Evolutionary conservation across 2,329 filamentous ascomycete species (phyloP), one percentile per base, ranked within the genome.

Genomic region (Trichoderma oligosporum): DNA sequence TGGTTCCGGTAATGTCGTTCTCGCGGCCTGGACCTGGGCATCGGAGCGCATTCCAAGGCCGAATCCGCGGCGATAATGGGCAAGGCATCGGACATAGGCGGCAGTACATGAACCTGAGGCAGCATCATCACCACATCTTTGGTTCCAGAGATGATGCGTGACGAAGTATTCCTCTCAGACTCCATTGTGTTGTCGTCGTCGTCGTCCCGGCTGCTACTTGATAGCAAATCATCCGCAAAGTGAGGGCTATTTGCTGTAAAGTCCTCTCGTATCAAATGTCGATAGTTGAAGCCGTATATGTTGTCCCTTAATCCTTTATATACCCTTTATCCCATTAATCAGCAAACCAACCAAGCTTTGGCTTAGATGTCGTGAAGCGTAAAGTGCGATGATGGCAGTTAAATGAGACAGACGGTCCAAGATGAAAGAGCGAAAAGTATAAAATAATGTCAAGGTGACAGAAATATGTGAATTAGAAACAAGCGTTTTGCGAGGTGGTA

Each of bases 171-270:
- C 35, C 39, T 16, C 35, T 39, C 31, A 24, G 35, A 35, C 41
- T 52, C 48, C 51, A 55, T 56, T 16, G 44, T 42, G 35, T 24
- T 51, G 36, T 45, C 44, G 44, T 35, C 20, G 38, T 55, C 51
- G 20, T 55, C 41, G 51, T 55, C 51, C 51, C 51, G 41, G 36
- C 51, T 46, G 41, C 45, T 7, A 25, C 51, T 41, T 44, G 39
- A 38, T 55, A 55, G 45, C 51, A 36, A 46, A 8, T 33, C 51
- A 55, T 55, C 36, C 51, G 51, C 24, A 29, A n/a, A 31, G 41
- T 4, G 45, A 55, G 41, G 18, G 31, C 27, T 20, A 25, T n/a
- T n/a, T 46, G 36, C 44, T 33, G 51, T n/a, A 38, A 33, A 33
- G 11, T 33, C 2, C 39, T 35, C 7, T 36, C 20, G 29, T 22